A percentile compares a stretch with the other conserved stretches of the same genome.
Evolutionary conservation across 1,139 yeast genomes (phyloP).

Genomic region (Blastobotrys proliferans): DNA sequence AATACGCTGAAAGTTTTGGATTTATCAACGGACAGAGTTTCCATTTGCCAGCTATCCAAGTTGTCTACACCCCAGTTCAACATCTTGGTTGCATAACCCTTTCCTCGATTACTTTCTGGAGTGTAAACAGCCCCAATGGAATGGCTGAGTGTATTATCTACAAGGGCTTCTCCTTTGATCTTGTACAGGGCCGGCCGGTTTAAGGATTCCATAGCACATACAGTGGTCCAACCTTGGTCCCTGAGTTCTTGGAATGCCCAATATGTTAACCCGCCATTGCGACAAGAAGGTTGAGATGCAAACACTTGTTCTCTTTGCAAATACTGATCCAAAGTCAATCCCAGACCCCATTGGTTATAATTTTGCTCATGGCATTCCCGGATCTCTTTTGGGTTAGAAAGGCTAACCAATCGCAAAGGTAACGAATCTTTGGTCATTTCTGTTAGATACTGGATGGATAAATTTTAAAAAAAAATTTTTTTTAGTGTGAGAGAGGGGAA

Average conservation of each 20-base stretch:
- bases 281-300: conserved; percentile 17
- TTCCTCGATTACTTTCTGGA: conserved; percentile 51
- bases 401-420: conserved; percentile 16
- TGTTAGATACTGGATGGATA: not conserved
- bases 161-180: conserved; percentile 24
- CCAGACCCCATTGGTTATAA: conserved; percentile 48
- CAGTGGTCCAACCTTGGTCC: conserved; percentile 33
- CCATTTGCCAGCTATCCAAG: conserved; percentile 40
- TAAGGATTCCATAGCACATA: conserved; percentile 46
- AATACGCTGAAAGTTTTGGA: conserved; percentile 47
- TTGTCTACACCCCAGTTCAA: conserved; percentile 37
- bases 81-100: conserved; percentile 63
- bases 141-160: conserved; percentile 40
- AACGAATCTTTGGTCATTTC: conserved; percentile 14
- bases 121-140: conserved; percentile 69
- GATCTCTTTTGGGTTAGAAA: conserved; percentile 42
- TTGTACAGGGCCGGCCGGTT: conserved; percentile 41
- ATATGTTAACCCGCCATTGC: conserved; percentile 23
- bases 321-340: conserved; percentile 29
- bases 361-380: conserved; percentile 48
- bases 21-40: conserved; percentile 27
- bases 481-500: not conserved
- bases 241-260: conserved; percentile 32
- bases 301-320: conserved; percentile 28
- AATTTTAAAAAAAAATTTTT: not conserved